Conservation (phyloP, 1,284 basidiomycete genomes). For the Acaromyces ingoldii region DNA sequence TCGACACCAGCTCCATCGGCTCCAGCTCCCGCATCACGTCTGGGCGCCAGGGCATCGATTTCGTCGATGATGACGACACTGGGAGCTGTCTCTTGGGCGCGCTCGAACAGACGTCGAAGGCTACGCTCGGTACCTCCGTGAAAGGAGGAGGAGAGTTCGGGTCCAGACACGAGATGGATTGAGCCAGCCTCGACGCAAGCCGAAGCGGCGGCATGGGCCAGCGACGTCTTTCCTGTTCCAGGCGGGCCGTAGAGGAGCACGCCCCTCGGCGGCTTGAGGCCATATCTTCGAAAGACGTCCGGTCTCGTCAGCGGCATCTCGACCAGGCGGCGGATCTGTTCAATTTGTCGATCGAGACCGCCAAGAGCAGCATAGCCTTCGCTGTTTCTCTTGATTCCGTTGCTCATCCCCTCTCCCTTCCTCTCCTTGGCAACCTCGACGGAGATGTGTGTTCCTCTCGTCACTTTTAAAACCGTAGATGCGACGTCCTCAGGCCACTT, state of each 20-base stretch:
- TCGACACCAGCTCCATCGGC: slow-evolving; percentile 28
- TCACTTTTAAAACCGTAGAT: too few species aligned
- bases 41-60: slow-evolving; percentile 88
- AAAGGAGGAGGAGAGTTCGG: slow-evolving; percentile 87
- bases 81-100: slow-evolving; percentile 74
- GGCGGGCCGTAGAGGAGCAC: slow-evolving; percentile 50
- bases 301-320: slow-evolving; percentile 88
- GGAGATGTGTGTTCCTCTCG: too few species aligned
- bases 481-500: too few species aligned
- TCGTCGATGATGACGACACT: slow-evolving; percentile 88
- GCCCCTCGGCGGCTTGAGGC: slow-evolving; percentile 43
- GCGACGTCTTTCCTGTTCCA: slow-evolving; percentile 50
- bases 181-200: slow-evolving; percentile 38
- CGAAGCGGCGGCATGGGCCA: slow-evolving; percentile 43
- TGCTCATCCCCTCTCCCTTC: background rate
- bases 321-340: slow-evolving; percentile 83
- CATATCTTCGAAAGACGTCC: slow-evolving; percentile 81
- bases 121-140: slow-evolving; percentile 94
- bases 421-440: too few species aligned
- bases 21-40: slow-evolving; percentile 69
- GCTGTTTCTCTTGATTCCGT: background rate
- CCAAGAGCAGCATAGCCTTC: slow-evolving; percentile 59
- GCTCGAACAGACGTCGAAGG: slow-evolving; percentile 79
- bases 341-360: slow-evolving; percentile 80
- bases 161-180: slow-evolving; percentile 69